Base-by-base conservation (phyloP, 805 yeast genomes). In the Candida germanica region DNA sequence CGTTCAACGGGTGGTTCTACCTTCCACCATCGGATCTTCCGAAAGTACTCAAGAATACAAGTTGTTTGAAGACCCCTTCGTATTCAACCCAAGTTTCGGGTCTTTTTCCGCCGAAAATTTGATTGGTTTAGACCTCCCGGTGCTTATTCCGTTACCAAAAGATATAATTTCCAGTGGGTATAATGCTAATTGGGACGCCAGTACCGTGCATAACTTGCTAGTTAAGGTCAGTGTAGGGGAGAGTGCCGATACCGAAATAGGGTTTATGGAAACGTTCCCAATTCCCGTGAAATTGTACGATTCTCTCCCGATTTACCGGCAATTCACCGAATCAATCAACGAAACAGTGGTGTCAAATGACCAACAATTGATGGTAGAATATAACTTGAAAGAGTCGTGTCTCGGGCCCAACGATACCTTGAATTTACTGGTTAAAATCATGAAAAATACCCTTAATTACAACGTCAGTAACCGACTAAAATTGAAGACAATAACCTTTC, bases 381-480 rank as follows among this genome's bases (percentile, higher is more conserved):
- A 73, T 32, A 56, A 61, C 5, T 46, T 80, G 13, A 75, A 79
- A 1, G 65, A 67, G 5, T 65, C 78, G 5, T 71, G 81, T 21
- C 66, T 79, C n/a, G 81, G 84, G 1, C 80, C 80, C 0, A 65
- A 64, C 33, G 87, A 80, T 49, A 54, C 58, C 5, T 49, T 79
- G 6, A 45, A 50, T 5, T 34, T 78, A 5, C 50, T 54, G 21
- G 47, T 69, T 13, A 66, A 66, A 26, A 50, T 77, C 1, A 57
- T 59, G 46, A 71, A 69, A 29, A 75, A 68, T 48, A 47, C 60
- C 3, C 38, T 50, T 23, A 51, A 56, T 44, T 53, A 59, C 39
- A 51, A 50, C 17, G 46, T 60, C 11, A 57, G 50, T 32, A 58
- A 53, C 30, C 50, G 51, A 27, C 49, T 68, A 13, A 67, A 61